These are phyloP conservation scores for Chalaropsis thielavioides DNA, from an alignment of 2,329 filamentous ascomycete species.

Conservation along the genomic window DNA sequence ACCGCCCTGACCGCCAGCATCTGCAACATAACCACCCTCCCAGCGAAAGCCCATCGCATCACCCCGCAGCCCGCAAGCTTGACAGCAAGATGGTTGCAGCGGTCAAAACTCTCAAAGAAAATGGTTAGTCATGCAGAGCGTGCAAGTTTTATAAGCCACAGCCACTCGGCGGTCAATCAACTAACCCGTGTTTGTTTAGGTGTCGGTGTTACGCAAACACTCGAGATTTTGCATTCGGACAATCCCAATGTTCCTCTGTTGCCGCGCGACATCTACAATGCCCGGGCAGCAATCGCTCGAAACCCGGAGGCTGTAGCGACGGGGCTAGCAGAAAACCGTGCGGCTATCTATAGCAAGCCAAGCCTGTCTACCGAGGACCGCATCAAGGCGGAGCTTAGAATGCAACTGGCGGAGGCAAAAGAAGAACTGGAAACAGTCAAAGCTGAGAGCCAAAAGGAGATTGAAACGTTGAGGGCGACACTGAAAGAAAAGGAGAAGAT, in stretches of 20 bases:
- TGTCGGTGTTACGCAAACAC: constrained; percentile 49
- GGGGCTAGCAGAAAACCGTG: constrained; percentile 44
- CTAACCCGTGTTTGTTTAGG: constrained; percentile 29
- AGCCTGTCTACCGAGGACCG: constrained; percentile 48
- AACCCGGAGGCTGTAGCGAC: constrained; percentile 48
- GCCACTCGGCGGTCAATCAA: constrained; percentile 6
- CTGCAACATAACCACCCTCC: constrained; percentile 50
- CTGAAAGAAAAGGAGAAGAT: constrained; percentile 49
- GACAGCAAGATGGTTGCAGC: constrained; percentile 54
- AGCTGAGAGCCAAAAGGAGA: constrained; percentile 42
- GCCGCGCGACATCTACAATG: constrained; percentile 53
- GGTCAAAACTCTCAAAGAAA: constrained; percentile 51
- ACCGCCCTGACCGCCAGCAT: constrained; percentile 44
- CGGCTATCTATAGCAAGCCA: constrained; percentile 53
- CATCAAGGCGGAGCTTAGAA: constrained; percentile 45
- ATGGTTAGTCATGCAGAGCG: constrained; percentile 34
- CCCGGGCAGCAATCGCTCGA: constrained; percentile 50
- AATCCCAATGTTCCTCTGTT: constrained; percentile 49
- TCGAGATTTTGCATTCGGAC: constrained; percentile 49
- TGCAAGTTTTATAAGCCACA: constrained; percentile 19
- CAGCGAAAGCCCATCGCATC: constrained; percentile 51
- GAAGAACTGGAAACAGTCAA: constrained; percentile 42
- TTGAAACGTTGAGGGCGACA: constrained; percentile 43
- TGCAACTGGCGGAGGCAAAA: constrained; percentile 43
- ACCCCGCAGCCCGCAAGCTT: constrained; percentile 50